Percentiles rank a stretch among this genome's conserved stretches.
phyloP scores from a whole-genome alignment of 345 rosid genomes.

The Ceriops tagal region DNA sequence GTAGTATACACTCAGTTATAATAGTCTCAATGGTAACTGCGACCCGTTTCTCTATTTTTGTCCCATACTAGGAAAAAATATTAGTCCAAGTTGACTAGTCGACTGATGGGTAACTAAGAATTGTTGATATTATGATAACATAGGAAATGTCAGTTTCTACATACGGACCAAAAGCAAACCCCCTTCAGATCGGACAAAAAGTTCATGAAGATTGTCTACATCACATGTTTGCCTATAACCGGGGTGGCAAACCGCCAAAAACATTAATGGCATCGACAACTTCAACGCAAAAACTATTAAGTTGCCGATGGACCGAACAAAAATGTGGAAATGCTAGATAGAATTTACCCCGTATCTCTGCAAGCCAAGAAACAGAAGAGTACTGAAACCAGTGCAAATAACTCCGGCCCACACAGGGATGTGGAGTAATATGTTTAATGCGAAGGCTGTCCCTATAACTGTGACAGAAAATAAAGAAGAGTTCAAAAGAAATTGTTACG shows the following conservation, averaged over 20 bases:
- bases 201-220: too few species aligned
- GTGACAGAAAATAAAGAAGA: background rate
- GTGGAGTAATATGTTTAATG: slow-evolving; percentile 44
- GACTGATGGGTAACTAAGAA: background rate
- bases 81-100: background rate
- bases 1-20: too few species aligned
- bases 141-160: too few species aligned
- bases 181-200: too few species aligned
- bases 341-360: slow-evolving; percentile 55
- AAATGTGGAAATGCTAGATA: background rate
- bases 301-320: background rate
- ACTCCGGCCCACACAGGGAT: slow-evolving; percentile 60
- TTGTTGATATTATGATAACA: too few species aligned
- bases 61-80: background rate
- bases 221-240: too few species aligned
- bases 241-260: too few species aligned
- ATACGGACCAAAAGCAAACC: too few species aligned
- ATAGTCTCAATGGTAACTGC: too few species aligned
- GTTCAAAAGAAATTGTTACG: background rate
- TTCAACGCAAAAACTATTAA: too few species aligned
- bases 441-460: slow-evolving; percentile 72
- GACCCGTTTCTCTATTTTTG: too few species aligned
- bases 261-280: too few species aligned
- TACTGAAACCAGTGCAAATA: slow-evolving; percentile 50
- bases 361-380: slow-evolving; percentile 57